These are phyloP conservation scores for Camellia sinensis DNA, from an alignment of 148 eudicot species.

Conservation along the genomic window DNA sequence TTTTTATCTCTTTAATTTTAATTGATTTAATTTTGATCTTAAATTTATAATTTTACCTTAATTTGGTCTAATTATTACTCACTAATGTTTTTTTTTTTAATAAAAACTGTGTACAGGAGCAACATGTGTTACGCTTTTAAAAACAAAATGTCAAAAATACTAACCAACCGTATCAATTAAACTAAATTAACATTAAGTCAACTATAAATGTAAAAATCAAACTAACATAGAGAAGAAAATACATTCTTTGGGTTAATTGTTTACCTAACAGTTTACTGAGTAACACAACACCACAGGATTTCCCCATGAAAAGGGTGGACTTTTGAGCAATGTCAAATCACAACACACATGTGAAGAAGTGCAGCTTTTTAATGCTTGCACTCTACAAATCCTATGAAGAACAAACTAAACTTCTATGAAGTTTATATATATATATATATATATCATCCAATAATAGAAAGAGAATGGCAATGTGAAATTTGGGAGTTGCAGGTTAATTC, in stretches of 20 bases:
- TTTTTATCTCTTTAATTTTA: too few relatives aligned
- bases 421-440: neutral
- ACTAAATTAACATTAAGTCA: too few relatives aligned
- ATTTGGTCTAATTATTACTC: too few relatives aligned
- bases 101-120: too few relatives aligned
- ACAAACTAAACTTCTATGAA: neutral
- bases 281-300: neutral
- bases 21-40: too few relatives aligned
- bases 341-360: conserved; percentile 11
- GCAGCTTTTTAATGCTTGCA: conserved; percentile 39
- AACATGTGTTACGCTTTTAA: too few relatives aligned
- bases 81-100: too few relatives aligned
- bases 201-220: too few relatives aligned
- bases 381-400: conserved; percentile 17
- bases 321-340: conserved; percentile 18
- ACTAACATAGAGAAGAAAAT: too few relatives aligned
- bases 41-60: too few relatives aligned
- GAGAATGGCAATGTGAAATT: neutral
- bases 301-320: conserved; percentile 1
- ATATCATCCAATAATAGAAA: neutral
- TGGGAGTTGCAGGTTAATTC: neutral
- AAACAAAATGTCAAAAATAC: too few relatives aligned
- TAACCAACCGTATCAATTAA: too few relatives aligned
- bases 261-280: neutral
- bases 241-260: neutral